phyloP scores from a whole-genome alignment of 495 filamentous ascomycete genomes.

The Lasiosphaeris hirsuta region DNA sequence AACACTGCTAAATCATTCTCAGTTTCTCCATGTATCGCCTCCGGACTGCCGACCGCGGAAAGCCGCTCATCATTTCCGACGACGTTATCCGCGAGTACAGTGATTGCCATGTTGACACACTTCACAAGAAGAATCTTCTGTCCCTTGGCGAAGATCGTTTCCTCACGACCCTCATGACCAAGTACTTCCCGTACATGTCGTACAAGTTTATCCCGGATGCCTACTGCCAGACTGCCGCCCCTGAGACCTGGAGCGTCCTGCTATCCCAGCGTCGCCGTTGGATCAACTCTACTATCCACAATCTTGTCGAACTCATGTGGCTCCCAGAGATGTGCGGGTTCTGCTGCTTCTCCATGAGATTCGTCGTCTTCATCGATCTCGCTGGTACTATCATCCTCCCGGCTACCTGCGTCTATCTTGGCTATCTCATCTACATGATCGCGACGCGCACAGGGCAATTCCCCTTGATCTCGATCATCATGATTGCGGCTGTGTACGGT shows the following conservation, averaged over 20 bases:
- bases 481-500: slow-evolving; percentile 90
- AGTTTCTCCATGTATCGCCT: slow-evolving; percentile 99
- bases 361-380: slow-evolving; percentile 93
- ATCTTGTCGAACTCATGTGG: slow-evolving; percentile 81
- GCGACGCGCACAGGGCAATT: slow-evolving; percentile 69
- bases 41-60: slow-evolving; percentile 85
- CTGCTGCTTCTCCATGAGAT: slow-evolving; percentile 99
- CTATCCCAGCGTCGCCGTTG: slow-evolving; percentile 93
- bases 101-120: slow-evolving; percentile 82
- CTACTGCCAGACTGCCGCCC: slow-evolving; percentile 87
- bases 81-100: slow-evolving; percentile 83
- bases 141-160: slow-evolving; percentile 96
- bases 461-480: slow-evolving; percentile 80
- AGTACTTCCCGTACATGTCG: slow-evolving; percentile 91
- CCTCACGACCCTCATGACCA: slow-evolving; percentile 95
- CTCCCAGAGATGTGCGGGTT: slow-evolving; percentile 94
- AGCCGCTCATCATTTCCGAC: slow-evolving; percentile 87
- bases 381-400: slow-evolving; percentile 91
- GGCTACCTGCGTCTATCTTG: slow-evolving; percentile 84
- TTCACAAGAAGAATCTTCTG: slow-evolving; percentile 97
- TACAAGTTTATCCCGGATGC: slow-evolving; percentile 95
- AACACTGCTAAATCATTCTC: slow-evolving; percentile 32
- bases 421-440: slow-evolving; percentile 81
- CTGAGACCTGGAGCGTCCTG: slow-evolving; percentile 87
- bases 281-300: slow-evolving; percentile 99